phyloP scores from a whole-genome alignment of 1,139 yeast genomes.

The Taphrina pruni region DNA sequence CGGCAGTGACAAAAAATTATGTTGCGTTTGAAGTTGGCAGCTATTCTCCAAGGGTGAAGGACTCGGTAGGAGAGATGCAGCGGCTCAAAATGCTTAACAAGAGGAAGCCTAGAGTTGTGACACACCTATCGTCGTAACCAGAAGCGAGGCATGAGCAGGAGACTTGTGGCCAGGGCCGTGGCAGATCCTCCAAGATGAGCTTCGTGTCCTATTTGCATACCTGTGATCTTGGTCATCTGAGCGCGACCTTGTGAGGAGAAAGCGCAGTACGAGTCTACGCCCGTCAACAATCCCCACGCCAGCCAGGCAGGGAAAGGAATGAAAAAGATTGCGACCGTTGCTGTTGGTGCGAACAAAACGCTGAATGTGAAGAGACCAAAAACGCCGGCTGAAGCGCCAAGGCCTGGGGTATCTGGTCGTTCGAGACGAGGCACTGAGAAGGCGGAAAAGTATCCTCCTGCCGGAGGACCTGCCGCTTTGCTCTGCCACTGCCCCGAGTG shows the following conservation, averaged over 20 bases:
- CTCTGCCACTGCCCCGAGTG: conserved; percentile 26
- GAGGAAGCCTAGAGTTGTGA: too few species aligned
- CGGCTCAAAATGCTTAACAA: too few species aligned
- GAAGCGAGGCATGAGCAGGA: conserved; percentile 18
- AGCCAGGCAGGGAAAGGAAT: conserved; percentile 39
- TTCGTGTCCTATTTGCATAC: conserved; percentile 34
- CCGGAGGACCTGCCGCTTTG: not conserved
- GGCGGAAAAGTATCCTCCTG: conserved; percentile 1
- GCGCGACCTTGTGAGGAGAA: conserved; percentile 18
- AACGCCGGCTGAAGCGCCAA: conserved; percentile 37
- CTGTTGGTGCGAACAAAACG: conserved; percentile 22
- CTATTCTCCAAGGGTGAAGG: too few species aligned
- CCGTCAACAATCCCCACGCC: conserved; percentile 37
- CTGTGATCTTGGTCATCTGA: conserved; percentile 22
- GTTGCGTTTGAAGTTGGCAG: too few species aligned
- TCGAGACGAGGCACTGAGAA: conserved; percentile 13
- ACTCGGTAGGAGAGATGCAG: too few species aligned
- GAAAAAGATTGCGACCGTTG: conserved; percentile 32
- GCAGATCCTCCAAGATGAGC: conserved; percentile 38
- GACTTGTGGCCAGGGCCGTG: conserved; percentile 15
- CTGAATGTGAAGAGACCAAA: conserved; percentile 34
- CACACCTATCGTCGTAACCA: conserved; percentile 17
- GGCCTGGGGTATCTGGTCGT: conserved; percentile 22
- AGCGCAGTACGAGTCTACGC: conserved; percentile 36
- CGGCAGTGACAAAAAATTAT: too few species aligned